Base-by-base conservation (phyloP, 2,329 filamentous ascomycete genomes). In the Exophiala sp. region DNA sequence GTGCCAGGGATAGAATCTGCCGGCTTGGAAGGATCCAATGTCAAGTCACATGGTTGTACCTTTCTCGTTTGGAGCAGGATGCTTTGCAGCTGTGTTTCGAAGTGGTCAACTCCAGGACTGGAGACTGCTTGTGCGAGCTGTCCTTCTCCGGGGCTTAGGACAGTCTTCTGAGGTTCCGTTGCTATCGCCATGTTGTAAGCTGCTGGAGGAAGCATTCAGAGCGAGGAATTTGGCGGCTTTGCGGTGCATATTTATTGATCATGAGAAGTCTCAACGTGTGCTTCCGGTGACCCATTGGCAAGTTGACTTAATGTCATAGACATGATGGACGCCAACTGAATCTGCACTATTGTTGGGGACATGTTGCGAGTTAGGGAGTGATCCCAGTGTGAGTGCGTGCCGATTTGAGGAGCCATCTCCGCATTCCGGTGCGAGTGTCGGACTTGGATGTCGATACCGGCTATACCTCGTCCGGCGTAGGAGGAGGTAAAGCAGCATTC, bases 401-500 rank as follows among this genome's bases (percentile, higher is more conserved):
- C 50, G 50, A 52, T 52, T 10, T 43, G 35, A 24, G 16, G 21
- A n/a, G 11, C 9, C 41, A 42, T 34, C 34, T 50, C 52, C 52
- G 49, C 49, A 36, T 34, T 49, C 46, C 51, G 51, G 39, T 11
- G 52, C 52, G 52, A 54, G 21, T 11, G 49, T 46, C 52, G 52
- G 52, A 49, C 18, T 32, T 18, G 12, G 3, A 5, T 18, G 9
- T 44, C 47, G 47, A 43, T 41, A 12, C 43, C 47, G 21, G 39
- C 41, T 32, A 11, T 43, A n/a, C 18, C 18, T 20, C 20, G n/a
- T 29, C 29, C 20, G 14, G n/a, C 29, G 9, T 43, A 12, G 41
- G 29, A 9, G n/a, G 3, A n/a, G 4, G 21, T 21, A 20, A 32
- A 14, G 5, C 10, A 38, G 35, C 20, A 24, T 18, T 43, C 7